A percentile compares a stretch with the other conserved stretches of the same genome.
These are phyloP conservation scores for Salvia splendens DNA, from an alignment of 257 asterid species.

Conservation along the genomic window DNA sequence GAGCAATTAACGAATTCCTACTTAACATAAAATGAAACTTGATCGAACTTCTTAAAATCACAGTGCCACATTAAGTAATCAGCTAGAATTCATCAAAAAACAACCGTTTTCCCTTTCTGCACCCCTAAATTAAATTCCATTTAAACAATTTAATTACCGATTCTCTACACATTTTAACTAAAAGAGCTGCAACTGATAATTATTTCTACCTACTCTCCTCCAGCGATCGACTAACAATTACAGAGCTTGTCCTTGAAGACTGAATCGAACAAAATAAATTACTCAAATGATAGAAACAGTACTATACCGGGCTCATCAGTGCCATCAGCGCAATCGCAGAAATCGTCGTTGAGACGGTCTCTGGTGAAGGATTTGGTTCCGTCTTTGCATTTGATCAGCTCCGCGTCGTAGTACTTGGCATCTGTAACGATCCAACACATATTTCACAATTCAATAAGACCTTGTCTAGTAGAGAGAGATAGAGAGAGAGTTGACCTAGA, in stretches of 20 bases:
- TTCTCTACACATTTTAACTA: conserved; percentile 2
- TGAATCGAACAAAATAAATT: conserved; percentile 2
- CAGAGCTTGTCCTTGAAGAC: background rate
- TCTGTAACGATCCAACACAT: conserved; percentile 49
- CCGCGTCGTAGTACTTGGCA: conserved; percentile 57
- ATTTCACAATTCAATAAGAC: background rate
- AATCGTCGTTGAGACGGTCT: conserved; percentile 78
- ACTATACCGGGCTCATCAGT: conserved; percentile 89
- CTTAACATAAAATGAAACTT: background rate
- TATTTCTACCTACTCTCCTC: background rate
- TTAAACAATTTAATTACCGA: background rate
- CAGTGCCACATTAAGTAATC: background rate
- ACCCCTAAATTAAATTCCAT: background rate
- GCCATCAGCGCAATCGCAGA: conserved; percentile 89
- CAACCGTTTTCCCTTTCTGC: background rate
- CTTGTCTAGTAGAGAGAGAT: background rate
- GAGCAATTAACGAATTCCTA: background rate
- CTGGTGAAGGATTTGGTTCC: conserved; percentile 73
- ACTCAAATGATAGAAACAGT: background rate
- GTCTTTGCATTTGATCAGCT: conserved; percentile 75
- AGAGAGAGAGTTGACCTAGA: conserved; percentile 48
- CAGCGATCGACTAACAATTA: background rate
- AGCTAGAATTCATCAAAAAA: background rate
- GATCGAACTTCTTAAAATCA: background rate
- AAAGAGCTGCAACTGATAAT: conserved; percentile 3